Evolutionary conservation across 352 stramenopile species (phyloP).

Genomic region (Pythium pyrilobum): DNA sequence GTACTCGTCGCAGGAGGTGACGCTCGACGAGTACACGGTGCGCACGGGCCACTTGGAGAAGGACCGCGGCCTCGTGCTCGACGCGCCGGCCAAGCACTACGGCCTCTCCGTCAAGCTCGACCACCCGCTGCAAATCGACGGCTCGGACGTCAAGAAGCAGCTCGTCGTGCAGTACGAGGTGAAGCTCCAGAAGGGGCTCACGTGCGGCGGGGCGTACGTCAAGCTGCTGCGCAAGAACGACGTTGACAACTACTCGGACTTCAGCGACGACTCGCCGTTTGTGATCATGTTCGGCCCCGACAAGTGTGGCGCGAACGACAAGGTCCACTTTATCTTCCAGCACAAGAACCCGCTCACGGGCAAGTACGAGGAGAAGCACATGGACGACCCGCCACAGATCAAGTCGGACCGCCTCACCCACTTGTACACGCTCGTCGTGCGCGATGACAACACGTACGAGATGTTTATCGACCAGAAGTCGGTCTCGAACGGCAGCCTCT

Average conservation of each 20-base stretch:
- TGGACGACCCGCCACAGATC: conserved; percentile 68
- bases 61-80: conserved; percentile 70
- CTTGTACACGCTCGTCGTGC: conserved; percentile 90
- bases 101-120: conserved; percentile 70
- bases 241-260: conserved; percentile 41
- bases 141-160: conserved; percentile 65
- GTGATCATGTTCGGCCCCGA: conserved; percentile 96
- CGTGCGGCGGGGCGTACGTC: conserved; percentile 91
- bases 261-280: conserved; percentile 87
- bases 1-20: conserved; percentile 68
- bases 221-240: conserved; percentile 87
- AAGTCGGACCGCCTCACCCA: conserved; percentile 86
- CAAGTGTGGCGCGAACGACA: conserved; percentile 91
- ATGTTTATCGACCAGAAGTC: conserved; percentile 89
- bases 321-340: conserved; percentile 95
- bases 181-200: conserved; percentile 87
- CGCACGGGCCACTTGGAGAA: conserved; percentile 44
- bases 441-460: conserved; percentile 89
- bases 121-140: conserved; percentile 58
- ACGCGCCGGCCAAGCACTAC: conserved; percentile 72
- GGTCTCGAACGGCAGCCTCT: conserved; percentile 75
- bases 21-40: conserved; percentile 57
- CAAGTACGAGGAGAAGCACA: conserved; percentile 94
- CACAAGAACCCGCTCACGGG: conserved; percentile 90
- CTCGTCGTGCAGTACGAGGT: conserved; percentile 95